phyloP scores from a whole-genome alignment of 495 filamentous ascomycete genomes.

The Pseudevernia furfuracea region DNA sequence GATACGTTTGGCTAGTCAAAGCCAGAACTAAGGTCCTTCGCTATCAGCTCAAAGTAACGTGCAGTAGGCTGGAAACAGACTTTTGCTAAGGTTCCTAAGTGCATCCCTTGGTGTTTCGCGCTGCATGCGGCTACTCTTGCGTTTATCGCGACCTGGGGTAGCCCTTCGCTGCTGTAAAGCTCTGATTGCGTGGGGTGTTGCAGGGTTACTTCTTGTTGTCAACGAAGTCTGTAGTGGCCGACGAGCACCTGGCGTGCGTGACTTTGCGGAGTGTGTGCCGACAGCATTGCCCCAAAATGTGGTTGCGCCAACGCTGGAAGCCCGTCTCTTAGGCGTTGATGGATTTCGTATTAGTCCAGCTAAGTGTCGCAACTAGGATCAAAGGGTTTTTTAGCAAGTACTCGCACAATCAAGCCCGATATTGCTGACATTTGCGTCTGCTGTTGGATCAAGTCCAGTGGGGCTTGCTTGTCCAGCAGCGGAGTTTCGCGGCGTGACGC shows the following conservation, averaged over 20 bases:
- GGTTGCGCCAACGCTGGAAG: conserved; percentile 28
- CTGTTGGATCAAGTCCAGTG: conserved; percentile 25
- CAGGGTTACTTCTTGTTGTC: conserved; percentile 38
- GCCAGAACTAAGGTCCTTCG: conserved; percentile 42
- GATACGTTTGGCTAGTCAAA: conserved; percentile 51
- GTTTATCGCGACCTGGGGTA: conserved; percentile 60
- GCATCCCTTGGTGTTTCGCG: conserved; percentile 71
- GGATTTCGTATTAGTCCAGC: conserved; percentile 32
- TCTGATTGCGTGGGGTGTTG: conserved; percentile 67
- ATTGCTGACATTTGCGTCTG: conserved; percentile 30
- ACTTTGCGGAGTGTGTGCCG: conserved; percentile 12
- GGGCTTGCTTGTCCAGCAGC: conserved; percentile 22
- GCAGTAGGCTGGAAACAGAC: conserved; percentile 26
- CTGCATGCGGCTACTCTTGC: conserved; percentile 58
- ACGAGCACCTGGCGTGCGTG: conserved; percentile 24
- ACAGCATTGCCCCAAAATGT: conserved; percentile 25
- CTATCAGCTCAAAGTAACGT: background rate
- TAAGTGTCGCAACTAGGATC: conserved; percentile 32
- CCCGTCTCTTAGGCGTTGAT: conserved; percentile 33
- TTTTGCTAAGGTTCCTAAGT: conserved; percentile 57
- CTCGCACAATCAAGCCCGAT: background rate
- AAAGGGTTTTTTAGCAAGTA: background rate
- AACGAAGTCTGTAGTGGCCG: conserved; percentile 26
- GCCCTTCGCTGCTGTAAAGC: conserved; percentile 63
- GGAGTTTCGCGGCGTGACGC: conserved; percentile 33